Evolutionary conservation across 257 asterid species (phyloP), one percentile per base, ranked within the genome.

Genomic region (Catharanthus roseus): DNA sequence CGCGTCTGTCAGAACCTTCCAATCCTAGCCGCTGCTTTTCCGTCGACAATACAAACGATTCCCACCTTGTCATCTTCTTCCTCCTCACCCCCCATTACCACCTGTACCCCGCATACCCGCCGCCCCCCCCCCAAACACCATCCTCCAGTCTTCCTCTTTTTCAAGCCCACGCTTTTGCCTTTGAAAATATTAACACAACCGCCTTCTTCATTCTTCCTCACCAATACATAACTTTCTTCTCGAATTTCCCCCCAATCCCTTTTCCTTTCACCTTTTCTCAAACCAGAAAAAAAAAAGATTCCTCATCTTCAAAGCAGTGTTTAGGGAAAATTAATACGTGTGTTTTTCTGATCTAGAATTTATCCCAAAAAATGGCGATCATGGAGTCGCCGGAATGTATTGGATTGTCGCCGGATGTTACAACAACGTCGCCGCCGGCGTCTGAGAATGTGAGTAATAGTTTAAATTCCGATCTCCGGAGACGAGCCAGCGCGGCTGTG

Each of bases 311-410:
- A 6, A 13, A 4, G 11, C 51, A 23, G 8, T 21, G 1, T 38
- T 3, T n/a, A n/a, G n/a, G n/a, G n/a, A n/a, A n/a, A n/a, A n/a
- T n/a, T n/a, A n/a, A n/a, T n/a, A n/a, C n/a, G n/a, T n/a, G n/a
- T 38, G 42, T 38, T 38, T 38, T 38, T n/a, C n/a, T 38, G 23
- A 47, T 15, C 2, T 49, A 53, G 26, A 38, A 68, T 3, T 12
- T 28, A 5, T 34, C 26, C 29, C 44, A 29, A 72, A 82, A 29
- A 72, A 82, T 87, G 96, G 80, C 88, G 81, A 77, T 88, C 72
- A 18, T 67, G 81, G 88, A 83, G 73, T 67, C 84, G 85, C 85
- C 93, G 84, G 87, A 85, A 76, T 67, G 72, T 57, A 67, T 65
- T 6, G 87, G 58, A 66, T 70, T 80, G 47, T 67, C 81, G 72